Evolutionary conservation across 768 basidiomycete species (phyloP), one percentile per base, ranked within the genome.

Genomic region (Tubosaeta sp.): DNA sequence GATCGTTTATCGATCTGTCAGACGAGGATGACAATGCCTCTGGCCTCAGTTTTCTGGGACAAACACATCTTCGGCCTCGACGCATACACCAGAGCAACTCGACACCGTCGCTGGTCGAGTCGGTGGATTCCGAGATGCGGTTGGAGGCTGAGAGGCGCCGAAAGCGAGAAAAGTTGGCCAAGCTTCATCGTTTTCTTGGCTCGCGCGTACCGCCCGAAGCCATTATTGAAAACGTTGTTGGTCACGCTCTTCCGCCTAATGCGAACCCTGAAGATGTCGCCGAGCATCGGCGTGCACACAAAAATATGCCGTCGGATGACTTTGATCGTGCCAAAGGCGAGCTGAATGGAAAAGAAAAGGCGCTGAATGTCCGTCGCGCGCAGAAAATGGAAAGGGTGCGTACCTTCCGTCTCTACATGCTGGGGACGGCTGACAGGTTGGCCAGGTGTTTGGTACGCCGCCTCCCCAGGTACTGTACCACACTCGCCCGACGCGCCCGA

Each of bases 351-450:
- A 76, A 72, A 57, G 88, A 91, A 65, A 90, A 89, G 72, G 85
- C 86, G 13, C 79, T 86, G 62, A 88, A 87, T 61, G 88, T 93
- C 43, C 77, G 83, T 45, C 72, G 91, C 46, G 89, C 88, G 35
- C 76, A 84, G 63, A 93, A 92, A 71, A 91, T 93, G 88, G 88
- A 91, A 70, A 86, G 87, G 82, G 90, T 87, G 50, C 29, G 76
- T 31, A 37, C 10, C 16, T 9, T 19, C 43, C 3, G 6, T 42
- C 27, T 37, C 33, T 12, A 26, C 25, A 25, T 9, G 5, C 47
- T 27, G 19, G 27, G 43, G 27, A 31, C 22, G 22, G 42, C 57
- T 57, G 43, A 50, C 22, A 38, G 37, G 49, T 41, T 45, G 13
- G 12, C 8, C 62, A 92, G 90, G 78, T 93, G 58, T 92, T 93